These are phyloP conservation scores for Syzygium syzygioides DNA, from an alignment of 441 rosid genomes.

Conservation along the genomic window DNA sequence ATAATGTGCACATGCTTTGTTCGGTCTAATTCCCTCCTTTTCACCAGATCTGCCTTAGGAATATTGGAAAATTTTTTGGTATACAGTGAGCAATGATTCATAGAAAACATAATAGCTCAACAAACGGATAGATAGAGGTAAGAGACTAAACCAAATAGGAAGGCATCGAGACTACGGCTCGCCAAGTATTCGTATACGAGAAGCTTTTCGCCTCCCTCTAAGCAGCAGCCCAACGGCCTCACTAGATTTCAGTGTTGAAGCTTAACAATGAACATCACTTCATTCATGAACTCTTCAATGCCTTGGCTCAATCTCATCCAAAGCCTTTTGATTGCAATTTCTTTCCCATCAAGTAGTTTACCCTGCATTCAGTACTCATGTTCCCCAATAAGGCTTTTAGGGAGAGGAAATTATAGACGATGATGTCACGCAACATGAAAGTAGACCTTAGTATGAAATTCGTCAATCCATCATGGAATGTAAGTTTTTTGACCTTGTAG, in stretches of 20 bases:
- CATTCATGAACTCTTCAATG: constrained; percentile 41
- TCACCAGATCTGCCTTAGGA: constrained; percentile 16
- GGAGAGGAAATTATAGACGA: background rate
- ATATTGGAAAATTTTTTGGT: background rate
- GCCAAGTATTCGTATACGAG: constrained; percentile 31
- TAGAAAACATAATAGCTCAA: background rate
- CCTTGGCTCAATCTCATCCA: constrained; percentile 48
- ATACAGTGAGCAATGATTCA: background rate
- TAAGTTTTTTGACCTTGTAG: background rate
- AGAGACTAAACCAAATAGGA: too few species aligned
- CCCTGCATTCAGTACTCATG: constrained; percentile 21
- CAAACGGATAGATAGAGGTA: background rate
- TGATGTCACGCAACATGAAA: background rate
- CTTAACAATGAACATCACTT: constrained; percentile 38
- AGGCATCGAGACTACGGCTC: too few species aligned
- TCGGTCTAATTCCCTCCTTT: constrained; percentile 24
- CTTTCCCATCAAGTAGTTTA: constrained; percentile 22
- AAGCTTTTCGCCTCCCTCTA: constrained; percentile 43
- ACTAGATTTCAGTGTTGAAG: constrained; percentile 56
- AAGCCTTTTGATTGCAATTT: constrained; percentile 49
- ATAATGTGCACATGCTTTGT: constrained; percentile 28
- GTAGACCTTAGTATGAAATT: background rate
- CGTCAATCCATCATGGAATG: background rate
- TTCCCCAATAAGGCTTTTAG: background rate
- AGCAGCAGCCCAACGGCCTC: constrained; percentile 43